Percentiles rank a stretch among this genome's conserved stretches.
These are phyloP conservation scores for Citrus maxima DNA, from an alignment of 345 rosid genomes.

Conservation along the genomic window DNA sequence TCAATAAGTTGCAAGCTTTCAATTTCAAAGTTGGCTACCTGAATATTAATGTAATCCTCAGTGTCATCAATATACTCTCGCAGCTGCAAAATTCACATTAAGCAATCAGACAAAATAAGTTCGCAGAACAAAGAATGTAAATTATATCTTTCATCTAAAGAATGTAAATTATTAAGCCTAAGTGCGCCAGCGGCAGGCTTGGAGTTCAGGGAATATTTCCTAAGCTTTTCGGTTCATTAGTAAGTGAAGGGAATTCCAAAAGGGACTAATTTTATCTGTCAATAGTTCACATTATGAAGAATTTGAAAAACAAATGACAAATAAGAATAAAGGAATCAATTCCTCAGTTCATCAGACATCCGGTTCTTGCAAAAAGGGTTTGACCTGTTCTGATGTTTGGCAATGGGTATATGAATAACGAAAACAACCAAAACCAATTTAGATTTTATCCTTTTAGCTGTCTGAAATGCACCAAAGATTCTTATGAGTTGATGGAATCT, in stretches of 20 bases:
- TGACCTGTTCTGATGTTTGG: not conserved
- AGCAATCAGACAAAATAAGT: not conserved
- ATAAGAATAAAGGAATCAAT: not conserved
- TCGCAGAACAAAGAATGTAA: not conserved
- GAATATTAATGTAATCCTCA: conserved; percentile 97
- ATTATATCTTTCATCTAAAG: no score
- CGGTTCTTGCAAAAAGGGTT: not conserved
- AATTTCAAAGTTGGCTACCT: conserved; percentile 38
- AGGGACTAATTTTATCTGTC: not conserved
- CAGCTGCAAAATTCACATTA: conserved; percentile 52
- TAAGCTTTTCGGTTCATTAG: not conserved
- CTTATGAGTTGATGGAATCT: not conserved
- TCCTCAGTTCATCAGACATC: not conserved
- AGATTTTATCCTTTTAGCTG: not conserved
- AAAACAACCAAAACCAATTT: not conserved
- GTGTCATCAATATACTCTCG: conserved; percentile 98
- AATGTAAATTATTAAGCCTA: not conserved
- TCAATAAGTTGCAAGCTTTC: not conserved
- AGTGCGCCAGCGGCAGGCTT: not conserved
- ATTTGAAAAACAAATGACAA: not conserved
- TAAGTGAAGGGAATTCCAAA: not conserved
- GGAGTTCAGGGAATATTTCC: not conserved
- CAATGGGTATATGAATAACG: not conserved
- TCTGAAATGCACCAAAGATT: not conserved
- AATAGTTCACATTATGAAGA: not conserved